Evolutionary conservation across 257 asterid species (phyloP).

Genomic region (Dorcoceras hygrometricum): DNA sequence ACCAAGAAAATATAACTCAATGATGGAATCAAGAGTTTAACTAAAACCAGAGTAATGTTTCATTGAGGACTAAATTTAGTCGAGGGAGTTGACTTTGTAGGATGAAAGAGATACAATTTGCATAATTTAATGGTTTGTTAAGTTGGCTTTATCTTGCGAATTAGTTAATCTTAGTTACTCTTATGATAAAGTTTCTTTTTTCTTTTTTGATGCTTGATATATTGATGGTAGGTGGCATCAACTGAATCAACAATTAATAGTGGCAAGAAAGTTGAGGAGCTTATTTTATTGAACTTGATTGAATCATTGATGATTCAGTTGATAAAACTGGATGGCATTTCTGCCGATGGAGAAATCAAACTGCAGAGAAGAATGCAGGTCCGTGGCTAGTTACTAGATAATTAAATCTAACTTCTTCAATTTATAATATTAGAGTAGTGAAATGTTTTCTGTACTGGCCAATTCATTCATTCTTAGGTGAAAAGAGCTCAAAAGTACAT

Average conservation of each 20-base stretch:
- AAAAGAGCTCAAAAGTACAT: constrained; percentile 82
- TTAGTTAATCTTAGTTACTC: not conserved
- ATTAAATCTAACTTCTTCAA: not conserved
- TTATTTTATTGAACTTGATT: constrained; percentile 50
- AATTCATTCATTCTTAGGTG: constrained; percentile 37
- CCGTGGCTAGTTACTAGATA: not conserved
- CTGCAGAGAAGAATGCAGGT: constrained; percentile 92
- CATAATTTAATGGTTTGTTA: not conserved
- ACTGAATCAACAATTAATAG: constrained; percentile 64
- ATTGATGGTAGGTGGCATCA: constrained; percentile 59
- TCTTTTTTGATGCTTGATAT: not conserved
- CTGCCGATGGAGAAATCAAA: constrained; percentile 91
- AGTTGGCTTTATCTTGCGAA: not conserved
- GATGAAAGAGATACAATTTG: not conserved
- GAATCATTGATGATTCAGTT: constrained; percentile 81
- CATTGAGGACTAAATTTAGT: too few species aligned
- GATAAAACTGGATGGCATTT: constrained; percentile 74
- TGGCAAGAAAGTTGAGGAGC: constrained; percentile 77
- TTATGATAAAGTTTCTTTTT: not conserved
- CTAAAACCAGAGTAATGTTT: too few species aligned
- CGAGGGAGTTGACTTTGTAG: not conserved
- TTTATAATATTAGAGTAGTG: not conserved
- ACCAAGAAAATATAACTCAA: too few species aligned
- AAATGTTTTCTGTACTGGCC: not conserved
- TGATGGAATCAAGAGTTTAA: too few species aligned